phyloP scores from a whole-genome alignment of 208 protist species.

The Porcisia deanei region DNA sequence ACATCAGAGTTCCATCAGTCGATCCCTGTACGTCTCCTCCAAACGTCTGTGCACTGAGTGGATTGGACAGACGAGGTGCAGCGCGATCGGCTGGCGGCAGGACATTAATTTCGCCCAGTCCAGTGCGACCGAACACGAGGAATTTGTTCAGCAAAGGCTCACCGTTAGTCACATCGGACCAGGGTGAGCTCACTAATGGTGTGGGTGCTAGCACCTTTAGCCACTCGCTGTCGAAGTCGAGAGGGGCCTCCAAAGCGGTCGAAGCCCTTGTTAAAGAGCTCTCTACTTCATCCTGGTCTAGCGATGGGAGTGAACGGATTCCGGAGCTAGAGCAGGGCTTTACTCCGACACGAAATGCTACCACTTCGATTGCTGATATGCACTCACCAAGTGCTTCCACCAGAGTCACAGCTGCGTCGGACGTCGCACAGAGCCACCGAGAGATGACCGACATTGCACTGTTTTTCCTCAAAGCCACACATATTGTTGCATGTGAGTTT shows the following conservation, averaged over 20 bases:
- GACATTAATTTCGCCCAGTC: constrained; percentile 6
- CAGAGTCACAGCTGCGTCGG: not conserved
- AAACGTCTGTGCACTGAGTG: not conserved
- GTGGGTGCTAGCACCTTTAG: not conserved
- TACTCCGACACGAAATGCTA: not conserved
- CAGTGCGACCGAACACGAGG: constrained; percentile 1
- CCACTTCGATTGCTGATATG: not conserved
- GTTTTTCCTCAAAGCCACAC: constrained; percentile 21
- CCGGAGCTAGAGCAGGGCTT: not conserved
- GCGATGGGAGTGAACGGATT: constrained; percentile 5
- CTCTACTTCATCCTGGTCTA: constrained; percentile 76
- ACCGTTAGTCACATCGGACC: not conserved
- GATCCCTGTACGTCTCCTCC: not conserved
- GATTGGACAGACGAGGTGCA: not conserved
- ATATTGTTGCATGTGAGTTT: constrained; percentile 26
- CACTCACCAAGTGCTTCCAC: not conserved
- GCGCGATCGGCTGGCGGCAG: not conserved
- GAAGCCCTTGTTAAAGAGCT: constrained; percentile 52
- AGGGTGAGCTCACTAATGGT: not conserved
- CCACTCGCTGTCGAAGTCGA: not conserved
- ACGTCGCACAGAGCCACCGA: not conserved
- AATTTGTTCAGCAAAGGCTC: not conserved
- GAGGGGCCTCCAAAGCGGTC: constrained; percentile 14
- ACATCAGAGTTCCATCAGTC: not conserved
- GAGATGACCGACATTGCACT: not conserved